These are phyloP conservation scores for Ammopiptanthus mongolicus DNA, from an alignment of 306 rosid genomes.

Conservation along the genomic window DNA sequence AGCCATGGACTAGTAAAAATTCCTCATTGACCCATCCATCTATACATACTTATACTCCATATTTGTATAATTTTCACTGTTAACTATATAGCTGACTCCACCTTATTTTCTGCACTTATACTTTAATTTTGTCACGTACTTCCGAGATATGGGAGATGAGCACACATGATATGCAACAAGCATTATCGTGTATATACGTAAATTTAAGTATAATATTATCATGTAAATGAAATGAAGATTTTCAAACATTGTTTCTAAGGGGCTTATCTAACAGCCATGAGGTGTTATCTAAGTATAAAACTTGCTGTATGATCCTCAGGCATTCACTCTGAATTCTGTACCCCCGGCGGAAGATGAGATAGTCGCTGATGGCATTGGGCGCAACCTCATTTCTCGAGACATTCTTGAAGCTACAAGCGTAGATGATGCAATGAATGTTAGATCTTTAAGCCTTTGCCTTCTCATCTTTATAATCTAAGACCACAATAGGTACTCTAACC, in stretches of 20 bases:
- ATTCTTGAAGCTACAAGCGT: slow-evolving; percentile 78
- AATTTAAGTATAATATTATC: background rate
- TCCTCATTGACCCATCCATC: background rate
- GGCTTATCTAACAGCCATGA: background rate
- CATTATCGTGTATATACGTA: background rate
- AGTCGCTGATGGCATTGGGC: slow-evolving; percentile 66
- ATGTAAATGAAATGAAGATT: background rate
- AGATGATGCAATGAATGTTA: slow-evolving; percentile 58
- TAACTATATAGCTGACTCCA: too few relatives aligned
- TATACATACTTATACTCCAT: too few relatives aligned
- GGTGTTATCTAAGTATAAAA: background rate
- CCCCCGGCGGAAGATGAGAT: slow-evolving; percentile 63
- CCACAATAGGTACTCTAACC: too few relatives aligned
- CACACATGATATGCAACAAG: too few relatives aligned
- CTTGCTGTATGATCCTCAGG: slow-evolving; percentile 29
- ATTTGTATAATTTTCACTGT: too few relatives aligned
- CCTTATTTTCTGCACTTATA: too few relatives aligned
- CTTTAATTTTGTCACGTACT: too few relatives aligned
- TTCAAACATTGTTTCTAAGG: background rate
- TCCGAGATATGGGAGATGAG: too few relatives aligned
- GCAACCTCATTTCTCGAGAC: slow-evolving; percentile 73
- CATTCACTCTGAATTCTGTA: slow-evolving; percentile 72
- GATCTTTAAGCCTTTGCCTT: slow-evolving; percentile 15
- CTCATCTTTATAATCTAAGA: too few relatives aligned
- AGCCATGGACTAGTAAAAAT: slow-evolving; percentile 58